Evolutionary conservation across 768 basidiomycete species (phyloP), one percentile per base, ranked within the genome.

Genomic region (Leccinum truebloodii): DNA sequence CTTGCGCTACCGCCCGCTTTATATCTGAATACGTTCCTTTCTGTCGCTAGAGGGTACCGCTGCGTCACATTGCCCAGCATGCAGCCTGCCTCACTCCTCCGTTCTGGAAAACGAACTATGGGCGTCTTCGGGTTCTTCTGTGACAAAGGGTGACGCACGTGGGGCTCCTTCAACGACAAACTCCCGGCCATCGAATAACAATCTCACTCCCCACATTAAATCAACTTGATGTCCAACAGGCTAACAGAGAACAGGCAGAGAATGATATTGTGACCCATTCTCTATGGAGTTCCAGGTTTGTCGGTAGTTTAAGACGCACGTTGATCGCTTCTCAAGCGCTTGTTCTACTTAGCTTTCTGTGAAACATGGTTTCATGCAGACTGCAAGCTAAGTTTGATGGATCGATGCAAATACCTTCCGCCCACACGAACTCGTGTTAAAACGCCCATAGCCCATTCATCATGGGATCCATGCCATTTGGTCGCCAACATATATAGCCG

Each of bases 1-100:
- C 24, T 20, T 37, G 30, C 13, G 1, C 28, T 52, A 8, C 10
- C 26, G 20, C 12, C 50, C 20, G 32, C 22, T 6, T 63, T 71
- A 62, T 67, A 68, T 59, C 16, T 3, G 39, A 12, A 32, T 3
- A 12, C 14, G 37, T 10, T 44, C n/a, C 37, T 30, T 35, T 30
- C 37, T 35, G 37, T 28, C 48, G 35, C 52, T 24, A 14, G 10
- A 32, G 9, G 37, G n/a, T 1, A 28, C 5, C 2, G 18, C 53
- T 9, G 8, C 10, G 50, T 22, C 13, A 37, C 16, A 30, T 26
- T 4, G 18, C 34, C 7, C 35, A 22, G 24, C 52, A 48, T 30
- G 49, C 14, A 14, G 58, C 7, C 56, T 9, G 24, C 51, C 55
- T 54, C 48, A 28, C 56, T 52, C 32, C 46, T 20, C 7, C 14